phyloP scores from a whole-genome alignment of 441 rosid genomes.

The Iberis amara region DNA sequence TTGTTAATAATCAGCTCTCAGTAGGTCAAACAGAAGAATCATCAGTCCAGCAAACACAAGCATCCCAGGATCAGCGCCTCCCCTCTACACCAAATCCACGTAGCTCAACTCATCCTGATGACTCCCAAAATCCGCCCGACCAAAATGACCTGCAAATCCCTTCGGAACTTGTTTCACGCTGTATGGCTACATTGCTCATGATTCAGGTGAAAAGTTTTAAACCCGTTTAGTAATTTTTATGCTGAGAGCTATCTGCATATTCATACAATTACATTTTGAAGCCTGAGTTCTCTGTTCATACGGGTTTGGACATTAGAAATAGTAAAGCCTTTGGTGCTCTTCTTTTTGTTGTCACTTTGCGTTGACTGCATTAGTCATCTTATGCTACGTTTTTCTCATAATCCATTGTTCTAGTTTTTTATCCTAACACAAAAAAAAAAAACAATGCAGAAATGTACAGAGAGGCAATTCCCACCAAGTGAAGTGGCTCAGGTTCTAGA shows the following conservation, averaged over 20 bases:
- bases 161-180: conserved; percentile 42
- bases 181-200: conserved; percentile 58
- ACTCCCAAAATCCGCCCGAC: conserved; percentile 28
- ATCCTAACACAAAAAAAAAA: conserved; percentile 10
- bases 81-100: conserved; percentile 30
- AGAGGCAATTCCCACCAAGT: conserved; percentile 50
- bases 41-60: conserved; percentile 27
- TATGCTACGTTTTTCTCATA: conserved; percentile 3
- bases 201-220: conserved; percentile 42
- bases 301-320: conserved; percentile 2
- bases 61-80: conserved; percentile 40
- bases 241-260: neutral
- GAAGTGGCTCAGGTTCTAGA: conserved; percentile 56
- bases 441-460: conserved; percentile 50
- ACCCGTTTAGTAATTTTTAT: neutral
- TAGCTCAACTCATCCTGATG: conserved; percentile 30
- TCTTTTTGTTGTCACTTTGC: conserved; percentile 4
- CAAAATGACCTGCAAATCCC: conserved; percentile 38
- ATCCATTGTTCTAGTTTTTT: conserved; percentile 6
- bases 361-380: conserved; percentile 18
- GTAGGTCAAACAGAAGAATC: conserved; percentile 30
- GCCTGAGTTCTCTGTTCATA: neutral
- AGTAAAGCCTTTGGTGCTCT: conserved; percentile 1
- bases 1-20: conserved; percentile 57
- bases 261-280: neutral